phyloP scores from a whole-genome alignment of 306 rosid genomes.

The Argentina anserina region DNA sequence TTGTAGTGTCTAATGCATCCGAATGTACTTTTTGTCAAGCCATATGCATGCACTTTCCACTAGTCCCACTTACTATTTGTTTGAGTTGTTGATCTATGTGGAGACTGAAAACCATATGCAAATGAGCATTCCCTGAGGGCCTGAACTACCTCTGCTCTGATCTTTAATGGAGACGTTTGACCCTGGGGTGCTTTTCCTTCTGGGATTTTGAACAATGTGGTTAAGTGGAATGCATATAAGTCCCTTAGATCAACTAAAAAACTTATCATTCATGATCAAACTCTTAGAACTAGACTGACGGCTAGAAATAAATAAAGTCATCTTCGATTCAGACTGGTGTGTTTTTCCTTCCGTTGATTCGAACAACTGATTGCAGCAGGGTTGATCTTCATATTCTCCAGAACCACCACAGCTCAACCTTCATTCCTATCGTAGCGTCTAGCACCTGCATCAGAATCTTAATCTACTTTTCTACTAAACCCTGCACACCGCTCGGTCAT shows the following conservation, averaged over 20 bases:
- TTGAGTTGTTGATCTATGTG: not conserved
- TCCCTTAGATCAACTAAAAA: not conserved
- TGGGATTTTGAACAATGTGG: not conserved
- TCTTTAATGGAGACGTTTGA: not conserved
- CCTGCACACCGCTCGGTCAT: no score
- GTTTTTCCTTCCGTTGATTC: no score
- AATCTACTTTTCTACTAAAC: no score
- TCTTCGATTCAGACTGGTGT: no score
- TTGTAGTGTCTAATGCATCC: not conserved
- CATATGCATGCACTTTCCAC: not conserved
- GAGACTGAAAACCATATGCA: not conserved
- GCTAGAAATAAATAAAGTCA: not conserved
- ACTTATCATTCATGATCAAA: not conserved
- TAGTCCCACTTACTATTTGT: not conserved
- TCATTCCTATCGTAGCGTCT: no score
- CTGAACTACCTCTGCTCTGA: not conserved
- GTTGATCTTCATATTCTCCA: no score
- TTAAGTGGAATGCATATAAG: not conserved
- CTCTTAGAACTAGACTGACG: not conserved
- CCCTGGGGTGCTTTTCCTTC: not conserved
- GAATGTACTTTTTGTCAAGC: not conserved
- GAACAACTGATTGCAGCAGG: no score
- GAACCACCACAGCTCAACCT: no score
- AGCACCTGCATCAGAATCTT: no score
- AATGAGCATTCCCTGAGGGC: not conserved